phyloP scores from a whole-genome alignment of 169 alveolate genomes.

The Ichthyophthirius multifiliis region DNA sequence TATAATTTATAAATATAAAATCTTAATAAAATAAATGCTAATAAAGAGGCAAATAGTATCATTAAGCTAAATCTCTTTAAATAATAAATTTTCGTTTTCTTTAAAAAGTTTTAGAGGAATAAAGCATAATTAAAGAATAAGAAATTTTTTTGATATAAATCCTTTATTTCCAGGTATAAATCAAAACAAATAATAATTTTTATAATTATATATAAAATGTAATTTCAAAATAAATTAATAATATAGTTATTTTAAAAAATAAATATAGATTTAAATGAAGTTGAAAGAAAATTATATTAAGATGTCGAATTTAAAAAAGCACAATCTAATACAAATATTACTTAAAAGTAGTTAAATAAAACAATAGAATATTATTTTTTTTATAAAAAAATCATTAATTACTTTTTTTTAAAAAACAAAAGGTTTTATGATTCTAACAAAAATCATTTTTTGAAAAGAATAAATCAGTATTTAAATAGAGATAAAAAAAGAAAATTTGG shows the following conservation, averaged over 20 bases:
- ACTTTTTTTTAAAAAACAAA: background rate
- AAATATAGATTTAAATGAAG: background rate
- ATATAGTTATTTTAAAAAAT: background rate
- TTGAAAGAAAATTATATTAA: background rate
- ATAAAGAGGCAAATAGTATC: no score
- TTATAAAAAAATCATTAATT: background rate
- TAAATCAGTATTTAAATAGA: background rate
- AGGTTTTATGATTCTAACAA: background rate
- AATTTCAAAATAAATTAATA: background rate
- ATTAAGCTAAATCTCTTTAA: no score
- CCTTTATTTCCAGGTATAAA: constrained; percentile 12
- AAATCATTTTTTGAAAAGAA: background rate
- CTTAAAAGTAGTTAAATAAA: background rate
- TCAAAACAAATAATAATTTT: background rate
- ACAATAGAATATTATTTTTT: background rate
- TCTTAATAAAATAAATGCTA: no score
- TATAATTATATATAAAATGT: background rate
- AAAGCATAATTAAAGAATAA: background rate
- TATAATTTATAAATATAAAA: no score
- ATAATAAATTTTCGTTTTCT: no score
- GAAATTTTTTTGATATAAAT: constrained; percentile 13
- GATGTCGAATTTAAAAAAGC: background rate
- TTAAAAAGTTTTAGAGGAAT: background rate
- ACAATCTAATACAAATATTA: no score
- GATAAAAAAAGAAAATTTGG: background rate